phyloP scores from a whole-genome alignment of 1,284 basidiomycete genomes.

The Apiotrichum veenhuisii region DNA sequence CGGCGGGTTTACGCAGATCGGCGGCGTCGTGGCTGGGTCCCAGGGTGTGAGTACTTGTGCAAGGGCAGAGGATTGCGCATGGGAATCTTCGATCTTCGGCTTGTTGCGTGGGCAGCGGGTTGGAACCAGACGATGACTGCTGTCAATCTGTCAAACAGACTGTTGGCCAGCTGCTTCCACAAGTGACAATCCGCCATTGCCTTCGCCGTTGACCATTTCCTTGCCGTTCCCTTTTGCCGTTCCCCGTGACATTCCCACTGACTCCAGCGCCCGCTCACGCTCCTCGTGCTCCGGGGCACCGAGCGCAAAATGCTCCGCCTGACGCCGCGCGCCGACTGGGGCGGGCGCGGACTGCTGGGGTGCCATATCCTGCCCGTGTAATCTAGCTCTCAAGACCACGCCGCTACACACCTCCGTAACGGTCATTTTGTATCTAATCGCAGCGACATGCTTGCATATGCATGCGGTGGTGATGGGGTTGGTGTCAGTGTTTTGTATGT shows the following conservation, averaged over 20 bases:
- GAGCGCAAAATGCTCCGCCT: conserved; percentile 53
- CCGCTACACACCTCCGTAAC: too few species aligned
- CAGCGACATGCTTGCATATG: conserved; percentile 12
- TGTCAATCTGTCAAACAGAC: too few species aligned
- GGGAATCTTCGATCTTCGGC: too few species aligned
- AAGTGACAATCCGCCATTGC: too few species aligned
- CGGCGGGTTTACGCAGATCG: conserved; percentile 60
- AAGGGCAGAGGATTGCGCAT: too few species aligned
- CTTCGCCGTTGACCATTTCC: too few species aligned
- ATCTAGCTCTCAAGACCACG: neutral
- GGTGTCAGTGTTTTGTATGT: too few species aligned
- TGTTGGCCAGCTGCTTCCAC: too few species aligned
- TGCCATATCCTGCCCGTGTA: conserved; percentile 65
- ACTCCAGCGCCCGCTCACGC: conserved; percentile 52
- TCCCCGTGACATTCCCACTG: too few species aligned
- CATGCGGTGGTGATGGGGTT: conserved; percentile 1
- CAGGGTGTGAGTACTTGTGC: conserved; percentile 62
- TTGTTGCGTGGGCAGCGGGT: too few species aligned
- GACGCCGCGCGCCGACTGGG: conserved; percentile 62
- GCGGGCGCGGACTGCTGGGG: conserved; percentile 76
- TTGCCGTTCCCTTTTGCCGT: too few species aligned
- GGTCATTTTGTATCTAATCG: neutral
- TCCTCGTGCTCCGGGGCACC: conserved; percentile 52
- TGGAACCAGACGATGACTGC: too few species aligned
- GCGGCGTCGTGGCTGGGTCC: conserved; percentile 63